Evolutionary conservation across 176 grass and related monocot genomes (phyloP), one percentile per base, ranked within the genome.

Genomic region (Aegilops sharonensis): DNA sequence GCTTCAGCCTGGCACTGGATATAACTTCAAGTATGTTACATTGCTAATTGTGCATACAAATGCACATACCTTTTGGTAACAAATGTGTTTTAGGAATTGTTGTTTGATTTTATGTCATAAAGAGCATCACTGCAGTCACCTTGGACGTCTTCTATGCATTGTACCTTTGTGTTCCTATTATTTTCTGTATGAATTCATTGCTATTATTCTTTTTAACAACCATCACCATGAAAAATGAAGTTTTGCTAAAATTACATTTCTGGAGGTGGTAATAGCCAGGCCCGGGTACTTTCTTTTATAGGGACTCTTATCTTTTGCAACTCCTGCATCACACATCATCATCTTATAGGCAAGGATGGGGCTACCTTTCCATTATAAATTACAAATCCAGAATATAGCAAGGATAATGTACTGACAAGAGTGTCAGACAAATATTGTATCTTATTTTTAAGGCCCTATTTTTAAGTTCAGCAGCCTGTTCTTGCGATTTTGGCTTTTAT

Each of bases 11-110:
- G 97, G 94, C 43, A 83, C 88, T 83, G 97, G 97, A 87, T 99
- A 99, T 78, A 88, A 99, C 88, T 99, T 99, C 87, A 99, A 99
- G 97, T 99, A 96, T 88, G 94, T 92, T 77, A 77, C 27, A 76
- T 54, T 86, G 2, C 37, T 87, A 69, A 3, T 67, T 86, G 7
- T 81, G 21, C 65, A 35, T 37, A 79, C 72, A 25, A 64, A 83
- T 79, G 31, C 72, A 66, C 65, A 18, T 36, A 83, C 20, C 80
- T 61, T 62, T 77, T 56, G 3, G 6, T 48, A 78, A 71, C 17
- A 37, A 78, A 91, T 75, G 30, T 21, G 52, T 69, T 15, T 30
- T 61, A 68, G 17, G 13, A 74, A 67, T 31, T 20, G 15, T 32
- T 69, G 17, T 60, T 78, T 37, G 37, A 14, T 76, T 61, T 75